phyloP scores from a whole-genome alignment of 1,284 basidiomycete genomes.

The Sporisorium graminicola region DNA sequence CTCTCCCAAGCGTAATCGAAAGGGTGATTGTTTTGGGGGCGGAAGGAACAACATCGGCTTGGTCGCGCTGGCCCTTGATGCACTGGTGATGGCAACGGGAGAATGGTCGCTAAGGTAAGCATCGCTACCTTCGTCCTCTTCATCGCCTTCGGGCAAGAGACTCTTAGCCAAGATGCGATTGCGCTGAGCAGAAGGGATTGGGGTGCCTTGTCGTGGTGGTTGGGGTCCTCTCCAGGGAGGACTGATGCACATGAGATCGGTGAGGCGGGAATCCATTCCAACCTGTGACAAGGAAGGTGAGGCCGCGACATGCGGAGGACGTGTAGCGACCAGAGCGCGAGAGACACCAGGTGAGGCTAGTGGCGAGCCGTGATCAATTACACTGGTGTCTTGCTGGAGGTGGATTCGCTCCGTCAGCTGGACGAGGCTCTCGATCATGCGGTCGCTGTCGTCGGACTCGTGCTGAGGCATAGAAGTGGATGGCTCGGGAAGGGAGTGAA shows the following conservation, averaged over 20 bases:
- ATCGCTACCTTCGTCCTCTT: constrained; percentile 15
- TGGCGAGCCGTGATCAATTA: not conserved
- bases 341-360: constrained; percentile 38
- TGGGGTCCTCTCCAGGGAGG: constrained; percentile 36
- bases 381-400: not conserved
- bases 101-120: constrained; percentile 15
- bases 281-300: constrained; percentile 48
- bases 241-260: constrained; percentile 46
- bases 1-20: constrained; percentile 26
- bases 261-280: constrained; percentile 50
- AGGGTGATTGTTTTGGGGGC: constrained; percentile 29
- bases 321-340: constrained; percentile 22
- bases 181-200: constrained; percentile 32
- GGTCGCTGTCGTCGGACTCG: constrained; percentile 28
- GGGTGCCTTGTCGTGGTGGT: constrained; percentile 31
- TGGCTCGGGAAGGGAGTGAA: not conserved
- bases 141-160: constrained; percentile 1
- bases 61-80: constrained; percentile 6
- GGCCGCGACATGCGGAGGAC: constrained; percentile 7
- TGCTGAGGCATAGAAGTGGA: not conserved
- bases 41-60: constrained; percentile 2
- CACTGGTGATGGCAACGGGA: constrained; percentile 12
- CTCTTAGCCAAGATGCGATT: constrained; percentile 22
- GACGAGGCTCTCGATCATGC: constrained; percentile 31
- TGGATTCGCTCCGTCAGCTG: constrained; percentile 10